Evolutionary conservation across 2,329 filamentous ascomycete genomes (phyloP), one percentile per base, ranked within the genome.

Genomic region (Ilyonectria robusta): DNA sequence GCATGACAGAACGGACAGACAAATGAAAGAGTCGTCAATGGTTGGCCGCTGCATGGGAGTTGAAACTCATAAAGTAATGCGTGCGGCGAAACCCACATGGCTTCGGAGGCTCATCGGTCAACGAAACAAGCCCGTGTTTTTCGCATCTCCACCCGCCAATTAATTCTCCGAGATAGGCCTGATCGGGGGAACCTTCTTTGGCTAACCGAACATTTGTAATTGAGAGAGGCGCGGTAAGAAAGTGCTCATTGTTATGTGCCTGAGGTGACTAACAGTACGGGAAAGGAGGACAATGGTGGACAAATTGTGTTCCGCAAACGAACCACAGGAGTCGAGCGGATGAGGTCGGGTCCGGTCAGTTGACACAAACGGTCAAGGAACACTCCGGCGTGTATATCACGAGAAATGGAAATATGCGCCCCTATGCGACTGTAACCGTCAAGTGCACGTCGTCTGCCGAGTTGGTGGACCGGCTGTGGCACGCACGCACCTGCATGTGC

Each of bases 71-170:
- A 42, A 56, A 66, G 63, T 62, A 66, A 66, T 63, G 11, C 37
- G 23, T 59, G 59, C 40, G 42, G 48, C 68, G 60, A 65, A 72
- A 54, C 68, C 73, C 73, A 75, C 73, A 74, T 75, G 70, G 70
- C 21, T 68, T 44, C 72, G 73, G 73, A 74, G 73, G 73, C 73
- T 75, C 72, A 75, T 75, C 73, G 73, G 73, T 67, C 69, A 66
- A 63, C 70, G 60, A 59, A 64, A 67, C 64, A 46, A 56, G 58
- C 44, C 50, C 33, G 29, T 54, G 17, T 29, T 56, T 26, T 9
- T 21, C n/a, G 40, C 40, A 51, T 46, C 63, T 65, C 63, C 58
- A 66, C 63, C 19, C 51, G 31, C 44, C 31, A 56, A 58, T 47
- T 21, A 66, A 66, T 54, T 62, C 53, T 58, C 63, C 63, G 63